Evolutionary conservation across 1,139 yeast species (phyloP).

Genomic region (Kodamaea alishanica): DNA sequence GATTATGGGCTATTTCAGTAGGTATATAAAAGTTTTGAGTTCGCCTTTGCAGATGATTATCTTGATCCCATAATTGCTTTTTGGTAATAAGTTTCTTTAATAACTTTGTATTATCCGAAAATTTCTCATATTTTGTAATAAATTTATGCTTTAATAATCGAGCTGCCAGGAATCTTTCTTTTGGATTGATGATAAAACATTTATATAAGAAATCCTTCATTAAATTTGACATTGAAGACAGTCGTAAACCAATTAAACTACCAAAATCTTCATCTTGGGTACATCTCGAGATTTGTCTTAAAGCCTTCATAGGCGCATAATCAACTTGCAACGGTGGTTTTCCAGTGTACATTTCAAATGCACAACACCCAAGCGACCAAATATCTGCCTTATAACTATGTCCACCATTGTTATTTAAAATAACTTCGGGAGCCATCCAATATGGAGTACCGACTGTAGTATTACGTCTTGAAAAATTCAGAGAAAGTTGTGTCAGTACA

Average conservation of each 20-base stretch:
- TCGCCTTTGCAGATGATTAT: conserved; percentile 28
- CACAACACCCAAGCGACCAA: conserved; percentile 94
- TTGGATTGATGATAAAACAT: conserved; percentile 65
- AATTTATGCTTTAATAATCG: conserved; percentile 61
- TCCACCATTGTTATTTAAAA: conserved; percentile 68
- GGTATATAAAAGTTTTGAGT: conserved; percentile 39
- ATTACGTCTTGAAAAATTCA: conserved; percentile 69
- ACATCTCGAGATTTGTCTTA: conserved; percentile 47
- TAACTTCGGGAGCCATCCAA: conserved; percentile 99
- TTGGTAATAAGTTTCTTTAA: conserved; percentile 35
- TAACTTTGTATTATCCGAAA: conserved; percentile 14
- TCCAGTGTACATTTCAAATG: conserved; percentile 77
- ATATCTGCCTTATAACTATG: conserved; percentile 88
- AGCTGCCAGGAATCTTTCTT: conserved; percentile 53
- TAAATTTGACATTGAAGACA: conserved; percentile 20
- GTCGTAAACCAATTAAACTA: conserved; percentile 27
- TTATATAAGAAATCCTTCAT: conserved; percentile 58
- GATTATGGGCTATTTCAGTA: conserved; percentile 36
- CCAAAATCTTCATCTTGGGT: conserved; percentile 30
- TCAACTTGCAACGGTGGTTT: conserved; percentile 74
- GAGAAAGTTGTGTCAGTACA: conserved; percentile 84
- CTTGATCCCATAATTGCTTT: conserved; percentile 43
- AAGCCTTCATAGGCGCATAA: conserved; percentile 76
- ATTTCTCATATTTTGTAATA: conserved; percentile 28
- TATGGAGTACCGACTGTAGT: conserved; percentile 98